Base-by-base conservation (phyloP, 495 filamentous ascomycete species). In the Glonium stellatum region DNA sequence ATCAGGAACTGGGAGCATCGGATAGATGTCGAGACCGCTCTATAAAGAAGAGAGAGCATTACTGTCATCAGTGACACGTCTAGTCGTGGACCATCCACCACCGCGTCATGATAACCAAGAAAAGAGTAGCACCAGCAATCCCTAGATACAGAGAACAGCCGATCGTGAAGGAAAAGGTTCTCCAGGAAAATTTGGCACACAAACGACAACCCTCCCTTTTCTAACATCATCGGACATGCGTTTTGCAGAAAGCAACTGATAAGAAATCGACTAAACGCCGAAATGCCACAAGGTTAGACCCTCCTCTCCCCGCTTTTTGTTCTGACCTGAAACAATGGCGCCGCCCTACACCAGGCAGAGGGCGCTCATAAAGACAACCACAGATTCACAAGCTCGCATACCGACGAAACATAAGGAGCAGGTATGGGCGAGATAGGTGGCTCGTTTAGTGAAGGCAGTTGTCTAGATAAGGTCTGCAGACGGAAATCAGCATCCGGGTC, bases 401-500 rank as follows among this genome's bases (percentile, higher is more conserved):
- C 52, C 54, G 57, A 44, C 60, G 50, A 51, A 53, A 36, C 25
- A 57, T 9, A 57, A n/a, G 10, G 0, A 47, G 41, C 11, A 34
- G 34, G 13, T 22, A 44, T 25, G 19, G 25, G 44, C 11, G 51
- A 39, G 41, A 42, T 35, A 53, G 18, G 42, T 22, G 25, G 27
- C 41, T 42, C 39, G 15, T 18, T 53, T n/a, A 22, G 15, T 52
- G 54, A 44, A 41, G 6, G 46, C 25, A 27, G 37, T 8, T 41
- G 35, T 39, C 62, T 71, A 71, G 60, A 71, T 71, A 62, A 71
- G 67, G 47, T 71, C 69, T 71, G 47, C 5, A 23, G 53, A 27
- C 5, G 35, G n/a, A 5, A 13, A 50, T 65, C 55, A 67, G 61
- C 13, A 19, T n/a, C 9, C 18, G 49, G 41, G 44, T 34, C 25